Evolutionary conservation across 2,329 filamentous ascomycete species (phyloP), one percentile per base, ranked within the genome.

Genomic region (Helminthosporium solani): DNA sequence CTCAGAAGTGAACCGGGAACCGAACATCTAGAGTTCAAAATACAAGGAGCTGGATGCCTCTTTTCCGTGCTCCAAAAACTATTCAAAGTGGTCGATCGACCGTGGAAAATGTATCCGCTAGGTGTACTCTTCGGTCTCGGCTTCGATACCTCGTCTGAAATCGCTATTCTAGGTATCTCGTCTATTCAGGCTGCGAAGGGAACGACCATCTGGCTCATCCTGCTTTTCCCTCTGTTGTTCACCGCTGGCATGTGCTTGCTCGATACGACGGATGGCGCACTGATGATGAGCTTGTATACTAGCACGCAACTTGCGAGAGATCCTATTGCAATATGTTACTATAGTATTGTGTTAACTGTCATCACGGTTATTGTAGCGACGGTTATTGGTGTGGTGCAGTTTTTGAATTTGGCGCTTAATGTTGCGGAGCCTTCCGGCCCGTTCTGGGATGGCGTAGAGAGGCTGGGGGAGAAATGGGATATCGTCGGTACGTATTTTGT

Each of bases 31-130:
- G 75, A 81, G 27, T 81, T 89, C 64, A 80, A 84, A 49, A 78
- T 95, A 12, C 85, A 92, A 56, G 89, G 88, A 0, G 86, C 81
- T 0, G 92, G 92, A 0, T 82, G 90, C 43, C 71, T 96, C 31
- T 85, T 87, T 20, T 75, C 76, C 1, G 64, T 94, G 1, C 82
- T 96, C 42, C 83, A 86, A 47, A 81, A 77, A 50, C 77, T 95
- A 50, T 96, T 97, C 71, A 83, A 82, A 33, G 74, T 95, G 19
- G 81, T 85, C 58, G 78, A 85, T 56, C 70, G 75, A 4, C 87
- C 88, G 0, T 97, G 92, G 92, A 97, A 97, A 70, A 96, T 96
- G 90, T 94, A 95, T 57, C 90, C 90, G 0, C 75, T 96, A 0
- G 92, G 92, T 0, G 78, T 97, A 0, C 74, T 97, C 3, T 97